Conservation (phyloP, 768 basidiomycete genomes). For the Amanita subjunquillea region DNA sequence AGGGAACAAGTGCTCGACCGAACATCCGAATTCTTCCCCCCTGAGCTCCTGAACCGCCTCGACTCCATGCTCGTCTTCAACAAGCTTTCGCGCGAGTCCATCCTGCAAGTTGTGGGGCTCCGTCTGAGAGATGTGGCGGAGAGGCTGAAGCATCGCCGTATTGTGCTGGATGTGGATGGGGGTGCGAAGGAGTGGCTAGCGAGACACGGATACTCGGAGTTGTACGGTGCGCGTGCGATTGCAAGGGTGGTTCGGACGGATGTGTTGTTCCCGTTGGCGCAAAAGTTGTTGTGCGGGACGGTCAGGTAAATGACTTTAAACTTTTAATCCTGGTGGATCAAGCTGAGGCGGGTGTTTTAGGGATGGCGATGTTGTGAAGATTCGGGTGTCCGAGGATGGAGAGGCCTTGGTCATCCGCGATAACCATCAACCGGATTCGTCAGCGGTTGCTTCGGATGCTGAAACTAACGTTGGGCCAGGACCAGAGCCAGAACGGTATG, state of each 20-base stretch:
- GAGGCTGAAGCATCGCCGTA: conserved; percentile 55
- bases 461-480: not conserved
- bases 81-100: conserved; percentile 66
- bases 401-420: conserved; percentile 46
- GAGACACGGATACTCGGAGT: conserved; percentile 67
- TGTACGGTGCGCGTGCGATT: conserved; percentile 83
- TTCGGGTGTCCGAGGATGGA: conserved; percentile 35
- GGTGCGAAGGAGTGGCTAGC: conserved; percentile 62
- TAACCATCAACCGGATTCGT: conserved; percentile 46
- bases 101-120: conserved; percentile 67
- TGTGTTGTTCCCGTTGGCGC: conserved; percentile 76
- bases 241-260: conserved; percentile 77
- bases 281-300: conserved; percentile 68
- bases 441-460: conserved; percentile 11
- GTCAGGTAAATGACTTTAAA: conserved; percentile 37
- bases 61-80: conserved; percentile 88
- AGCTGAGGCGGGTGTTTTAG: conserved; percentile 17
- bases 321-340: not conserved
- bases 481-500: not conserved
- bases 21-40: conserved; percentile 73
- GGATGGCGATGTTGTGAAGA: conserved; percentile 57
- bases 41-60: conserved; percentile 87
- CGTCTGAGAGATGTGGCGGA: conserved; percentile 66
- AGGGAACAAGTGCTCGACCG: conserved; percentile 60
- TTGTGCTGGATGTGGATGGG: conserved; percentile 60